These are phyloP conservation scores for Cryptosporidium sp. DNA, from an alignment of 169 alveolate species.

Conservation along the genomic window DNA sequence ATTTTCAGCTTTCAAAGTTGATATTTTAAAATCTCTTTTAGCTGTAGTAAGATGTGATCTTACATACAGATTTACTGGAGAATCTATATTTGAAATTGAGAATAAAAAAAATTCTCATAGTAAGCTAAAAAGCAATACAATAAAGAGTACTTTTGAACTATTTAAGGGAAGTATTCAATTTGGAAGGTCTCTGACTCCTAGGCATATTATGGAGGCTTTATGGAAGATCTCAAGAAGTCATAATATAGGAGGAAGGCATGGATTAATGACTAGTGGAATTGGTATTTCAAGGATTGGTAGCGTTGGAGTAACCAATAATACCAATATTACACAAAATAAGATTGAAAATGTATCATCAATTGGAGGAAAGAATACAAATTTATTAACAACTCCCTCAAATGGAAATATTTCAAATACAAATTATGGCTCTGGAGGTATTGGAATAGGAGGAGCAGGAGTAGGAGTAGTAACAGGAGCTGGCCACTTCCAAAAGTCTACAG, in stretches of 20 bases:
- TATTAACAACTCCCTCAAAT: background rate
- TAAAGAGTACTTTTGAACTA: constrained; percentile 42
- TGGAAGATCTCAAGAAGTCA: constrained; percentile 21
- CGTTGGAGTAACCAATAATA: background rate
- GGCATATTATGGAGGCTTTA: constrained; percentile 21
- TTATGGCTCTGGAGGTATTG: background rate
- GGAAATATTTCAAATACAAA: background rate
- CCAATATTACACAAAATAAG: background rate
- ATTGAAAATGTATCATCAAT: background rate
- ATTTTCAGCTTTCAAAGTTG: constrained; percentile 1
- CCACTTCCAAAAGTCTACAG: background rate
- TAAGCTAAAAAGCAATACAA: background rate
- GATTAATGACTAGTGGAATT: background rate
- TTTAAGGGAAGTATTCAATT: constrained; percentile 58
- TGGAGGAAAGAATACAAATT: background rate
- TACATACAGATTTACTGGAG: constrained; percentile 23
- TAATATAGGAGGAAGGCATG: background rate
- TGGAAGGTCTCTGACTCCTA: constrained; percentile 53
- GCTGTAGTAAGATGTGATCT: constrained; percentile 30
- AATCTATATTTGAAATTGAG: constrained; percentile 38
- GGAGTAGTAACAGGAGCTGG: background rate
- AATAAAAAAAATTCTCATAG: constrained; percentile 1
- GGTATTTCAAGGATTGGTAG: background rate
- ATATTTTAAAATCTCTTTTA: constrained; percentile 18
- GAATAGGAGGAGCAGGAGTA: background rate